Conservation (phyloP, 2,329 filamentous ascomycete genomes). For the Chaetomiaceae sp. region DNA sequence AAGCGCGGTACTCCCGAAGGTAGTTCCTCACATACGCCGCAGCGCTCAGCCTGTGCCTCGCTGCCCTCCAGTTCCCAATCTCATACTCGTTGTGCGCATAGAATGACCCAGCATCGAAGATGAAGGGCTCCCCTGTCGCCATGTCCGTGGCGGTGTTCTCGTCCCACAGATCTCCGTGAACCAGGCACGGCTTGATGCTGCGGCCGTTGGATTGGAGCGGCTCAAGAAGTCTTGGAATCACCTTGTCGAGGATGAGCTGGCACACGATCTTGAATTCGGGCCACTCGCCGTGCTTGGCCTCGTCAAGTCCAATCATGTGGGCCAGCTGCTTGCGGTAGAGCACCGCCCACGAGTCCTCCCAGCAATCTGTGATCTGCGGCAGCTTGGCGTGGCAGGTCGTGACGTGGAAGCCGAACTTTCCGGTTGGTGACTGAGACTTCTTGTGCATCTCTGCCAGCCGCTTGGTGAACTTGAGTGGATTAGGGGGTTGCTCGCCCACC, state of each 20-base stretch:
- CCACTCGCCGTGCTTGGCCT: constrained; percentile 14
- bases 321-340: constrained; percentile 13
- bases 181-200: constrained; percentile 30
- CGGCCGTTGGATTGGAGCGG: constrained; percentile 31
- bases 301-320: constrained; percentile 2
- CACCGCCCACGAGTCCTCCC: constrained; percentile 21
- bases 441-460: constrained; percentile 16
- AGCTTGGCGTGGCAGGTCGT: constrained; percentile 27
- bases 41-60: constrained; percentile 24
- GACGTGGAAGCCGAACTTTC: constrained; percentile 37
- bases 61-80: constrained; percentile 28
- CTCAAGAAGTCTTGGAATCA: constrained; percentile 31
- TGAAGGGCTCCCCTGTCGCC: constrained; percentile 28
- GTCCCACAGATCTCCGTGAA: constrained; percentile 35
- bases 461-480: constrained; percentile 2
- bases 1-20: constrained; percentile 15
- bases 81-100: constrained; percentile 33
- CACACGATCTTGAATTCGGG: constrained; percentile 12
- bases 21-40: constrained; percentile 23
- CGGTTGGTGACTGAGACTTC: constrained; percentile 26
- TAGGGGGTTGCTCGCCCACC: constrained; percentile 31
- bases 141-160: constrained; percentile 31
- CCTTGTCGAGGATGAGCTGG: constrained; percentile 21
- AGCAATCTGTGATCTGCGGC: constrained; percentile 25
- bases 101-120: constrained; percentile 33